Evolutionary conservation across 164 flowering plant species (phyloP).

Genomic region (Nelumbo lutea): DNA sequence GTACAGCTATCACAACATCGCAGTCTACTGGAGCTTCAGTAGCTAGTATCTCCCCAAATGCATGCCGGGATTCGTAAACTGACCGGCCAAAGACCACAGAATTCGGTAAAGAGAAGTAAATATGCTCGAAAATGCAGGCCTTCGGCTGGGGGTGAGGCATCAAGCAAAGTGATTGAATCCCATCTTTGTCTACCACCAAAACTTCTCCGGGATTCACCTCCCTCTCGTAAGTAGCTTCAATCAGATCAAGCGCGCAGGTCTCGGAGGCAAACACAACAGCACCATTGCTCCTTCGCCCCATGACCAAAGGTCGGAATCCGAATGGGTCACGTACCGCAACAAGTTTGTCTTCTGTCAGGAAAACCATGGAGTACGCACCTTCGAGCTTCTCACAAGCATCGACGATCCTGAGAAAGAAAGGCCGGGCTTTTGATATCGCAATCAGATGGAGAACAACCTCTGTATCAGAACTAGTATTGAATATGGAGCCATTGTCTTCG

Average conservation of each 20-base stretch:
- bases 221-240: conserved; percentile 80
- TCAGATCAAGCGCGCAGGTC: conserved; percentile 84
- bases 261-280: conserved; percentile 90
- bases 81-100: conserved; percentile 77
- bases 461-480: conserved; percentile 79
- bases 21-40: conserved; percentile 82
- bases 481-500: conserved; percentile 84
- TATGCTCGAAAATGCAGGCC: conserved; percentile 83
- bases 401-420: conserved; percentile 67
- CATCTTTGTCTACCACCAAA: conserved; percentile 63
- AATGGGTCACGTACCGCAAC: conserved; percentile 84
- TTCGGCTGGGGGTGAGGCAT: conserved; percentile 57
- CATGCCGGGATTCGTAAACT: conserved; percentile 62
- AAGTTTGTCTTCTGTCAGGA: conserved; percentile 72
- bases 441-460: conserved; percentile 91
- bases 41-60: conserved; percentile 72
- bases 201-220: conserved; percentile 91
- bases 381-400: conserved; percentile 79
- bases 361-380: conserved; percentile 93
- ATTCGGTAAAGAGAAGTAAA: conserved; percentile 78
- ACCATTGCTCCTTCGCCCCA: conserved; percentile 88
- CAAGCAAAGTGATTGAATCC: conserved; percentile 53
- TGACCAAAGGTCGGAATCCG: conserved; percentile 87
- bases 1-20: conserved; percentile 91
- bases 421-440: conserved; percentile 69